A percentile compares a stretch with the other conserved stretches of the same genome.
phyloP scores from a whole-genome alignment of 305 asterid species.

The Lippia alba region DNA sequence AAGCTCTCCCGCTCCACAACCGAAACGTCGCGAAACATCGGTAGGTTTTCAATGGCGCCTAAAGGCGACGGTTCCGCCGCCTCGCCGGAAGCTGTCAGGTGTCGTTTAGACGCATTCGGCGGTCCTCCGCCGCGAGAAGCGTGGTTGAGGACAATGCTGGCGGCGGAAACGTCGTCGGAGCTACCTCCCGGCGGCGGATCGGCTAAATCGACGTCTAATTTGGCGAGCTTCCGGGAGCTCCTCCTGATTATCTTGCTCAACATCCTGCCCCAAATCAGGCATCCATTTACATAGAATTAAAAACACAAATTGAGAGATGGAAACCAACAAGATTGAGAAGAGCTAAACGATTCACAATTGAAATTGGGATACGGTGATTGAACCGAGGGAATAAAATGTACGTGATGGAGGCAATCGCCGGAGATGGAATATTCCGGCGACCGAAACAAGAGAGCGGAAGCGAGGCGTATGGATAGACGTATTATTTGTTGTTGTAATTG shows the following conservation, averaged over 20 bases:
- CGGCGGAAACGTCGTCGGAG: conserved; percentile 54
- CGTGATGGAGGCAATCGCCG: conserved; percentile 42
- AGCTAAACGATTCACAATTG: conserved; percentile 32
- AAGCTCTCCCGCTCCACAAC: conserved; percentile 68
- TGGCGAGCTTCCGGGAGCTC: conserved; percentile 74
- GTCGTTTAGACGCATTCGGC: conserved; percentile 27
- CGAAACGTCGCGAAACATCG: conserved; percentile 69
- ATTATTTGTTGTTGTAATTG: conserved; percentile 17
- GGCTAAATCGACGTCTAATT: conserved; percentile 60
- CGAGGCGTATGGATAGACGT: conserved; percentile 27
- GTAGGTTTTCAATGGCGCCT: conserved; percentile 63
- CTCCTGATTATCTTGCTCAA: conserved; percentile 78
- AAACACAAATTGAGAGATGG: conserved; percentile 12
- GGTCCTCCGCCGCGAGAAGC: conserved; percentile 57
- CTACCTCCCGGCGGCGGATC: conserved; percentile 45
- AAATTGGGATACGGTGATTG: background rate
- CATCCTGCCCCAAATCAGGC: conserved; percentile 53
- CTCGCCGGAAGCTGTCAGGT: conserved; percentile 31
- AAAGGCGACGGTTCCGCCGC: conserved; percentile 40
- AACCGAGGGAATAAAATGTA: conserved; percentile 17
- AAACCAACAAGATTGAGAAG: conserved; percentile 27
- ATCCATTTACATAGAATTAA: conserved; percentile 13
- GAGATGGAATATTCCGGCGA: conserved; percentile 66
- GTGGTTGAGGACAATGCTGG: conserved; percentile 65
- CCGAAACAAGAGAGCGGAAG: conserved; percentile 29